Conservation (phyloP, 2,329 filamentous ascomycete species). For the Claviceps pazoutovae region DNA sequence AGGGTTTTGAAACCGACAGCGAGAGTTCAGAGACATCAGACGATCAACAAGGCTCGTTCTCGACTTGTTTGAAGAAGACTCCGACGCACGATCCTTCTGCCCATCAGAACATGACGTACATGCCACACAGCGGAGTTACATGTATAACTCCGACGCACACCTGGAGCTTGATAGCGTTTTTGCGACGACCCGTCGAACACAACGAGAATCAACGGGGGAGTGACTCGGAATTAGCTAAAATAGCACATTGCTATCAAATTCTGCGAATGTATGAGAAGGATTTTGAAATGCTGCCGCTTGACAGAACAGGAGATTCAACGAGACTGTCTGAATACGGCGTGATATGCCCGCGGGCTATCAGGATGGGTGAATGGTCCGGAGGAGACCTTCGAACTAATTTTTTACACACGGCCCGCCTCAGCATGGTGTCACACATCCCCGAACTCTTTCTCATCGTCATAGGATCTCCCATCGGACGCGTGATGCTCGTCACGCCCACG, state of each 20-base stretch:
- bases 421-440: slow-evolving; percentile 50
- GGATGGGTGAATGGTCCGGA: slow-evolving; percentile 13
- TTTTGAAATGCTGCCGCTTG: slow-evolving; percentile 30
- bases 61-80: slow-evolving; percentile 3
- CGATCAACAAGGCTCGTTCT: not conserved
- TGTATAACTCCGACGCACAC: slow-evolving; percentile 8
- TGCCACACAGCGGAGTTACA: slow-evolving; percentile 19
- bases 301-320: slow-evolving; percentile 6
- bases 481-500: slow-evolving; percentile 44
- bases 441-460: slow-evolving; percentile 55
- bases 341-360: slow-evolving; percentile 18
- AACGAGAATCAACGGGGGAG: slow-evolving; percentile 5
- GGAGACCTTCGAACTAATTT: slow-evolving; percentile 14
- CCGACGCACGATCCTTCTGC: not conserved
- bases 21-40: not conserved
- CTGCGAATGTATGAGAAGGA: slow-evolving; percentile 36
- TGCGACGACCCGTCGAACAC: slow-evolving; percentile 9
- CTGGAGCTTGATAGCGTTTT: slow-evolving; percentile 9
- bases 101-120: slow-evolving; percentile 20
- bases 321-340: slow-evolving; percentile 15
- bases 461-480: slow-evolving; percentile 53
- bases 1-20: not conserved
- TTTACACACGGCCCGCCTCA: slow-evolving; percentile 29
- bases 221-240: not conserved
- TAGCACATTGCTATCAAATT: slow-evolving; percentile 19